Base-by-base conservation (phyloP, 2,329 filamentous ascomycete genomes). In the Pyrenochaeta sp. region DNA sequence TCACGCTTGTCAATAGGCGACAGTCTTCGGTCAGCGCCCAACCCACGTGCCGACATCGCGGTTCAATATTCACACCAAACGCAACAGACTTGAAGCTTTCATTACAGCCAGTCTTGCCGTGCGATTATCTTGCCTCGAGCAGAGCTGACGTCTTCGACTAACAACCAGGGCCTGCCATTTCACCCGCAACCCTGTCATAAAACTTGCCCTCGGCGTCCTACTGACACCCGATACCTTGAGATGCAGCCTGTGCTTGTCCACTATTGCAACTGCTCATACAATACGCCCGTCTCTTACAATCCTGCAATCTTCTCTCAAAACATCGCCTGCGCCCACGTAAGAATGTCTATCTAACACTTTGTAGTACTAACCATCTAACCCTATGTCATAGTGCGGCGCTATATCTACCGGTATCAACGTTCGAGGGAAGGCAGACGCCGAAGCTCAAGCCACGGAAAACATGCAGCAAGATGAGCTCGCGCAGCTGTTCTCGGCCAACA, bases 391-490 rank as follows among this genome's bases (percentile, higher is more conserved):
- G 75, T 77, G 74, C 63, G 73, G 73, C 44, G 60, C 63, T 24
- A 61, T 67, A 41, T 72, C 70, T 28, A 59, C 53, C 14, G 74
- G 74, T 24, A 70, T 78, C 71, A 75, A 75, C 71, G 62, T 69
- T 24, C 63, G 60, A 43, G 51, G 41, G 35, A 65, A 63, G 47
- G 53, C 63, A 44, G 57, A 63, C 41, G 56, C 66, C 40, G 44
- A 61, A 40, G 57, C 54, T n/a, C n/a, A n/a, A n/a, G n/a, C n/a
- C n/a, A n/a, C n/a, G n/a, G n/a, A n/a, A 56, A 60, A 54, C 73
- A 84, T 87, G 71, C 81, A 85, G 61, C 85, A 92, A 67, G 89
- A 96, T 53, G 91, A 96, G 58, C 86, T 96, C 23, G 82, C 87
- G n/a, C 77, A 82, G 46, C 84, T 96, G 61, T 91, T 96, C 71